Conservation (phyloP, 257 asterid species). For the Thymus mandschuricus region DNA sequence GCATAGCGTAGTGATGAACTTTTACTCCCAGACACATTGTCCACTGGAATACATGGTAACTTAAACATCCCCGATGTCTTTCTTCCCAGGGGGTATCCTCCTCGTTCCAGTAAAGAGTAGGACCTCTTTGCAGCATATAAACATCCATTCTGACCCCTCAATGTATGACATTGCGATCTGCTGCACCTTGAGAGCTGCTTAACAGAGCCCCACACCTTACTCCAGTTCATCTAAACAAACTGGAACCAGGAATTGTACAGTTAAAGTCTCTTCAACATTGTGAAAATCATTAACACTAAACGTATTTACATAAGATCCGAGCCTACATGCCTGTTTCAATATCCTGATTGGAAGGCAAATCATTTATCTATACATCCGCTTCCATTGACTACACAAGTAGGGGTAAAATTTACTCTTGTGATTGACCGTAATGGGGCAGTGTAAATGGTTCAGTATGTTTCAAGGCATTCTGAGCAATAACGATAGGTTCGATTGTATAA, state of each 20-base stretch:
- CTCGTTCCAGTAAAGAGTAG: constrained; percentile 31
- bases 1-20: constrained; percentile 40
- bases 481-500: background rate
- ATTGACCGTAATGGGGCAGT: background rate
- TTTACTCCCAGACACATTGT: constrained; percentile 36
- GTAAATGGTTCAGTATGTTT: background rate
- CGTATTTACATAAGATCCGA: constrained; percentile 10
- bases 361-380: constrained; percentile 2
- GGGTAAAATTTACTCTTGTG: constrained; percentile 3
- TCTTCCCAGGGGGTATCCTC: constrained; percentile 43
- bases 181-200: constrained; percentile 41
- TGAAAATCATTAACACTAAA: constrained; percentile 12
- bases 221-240: constrained; percentile 60
- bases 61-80: constrained; percentile 39
- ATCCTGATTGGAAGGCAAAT: constrained; percentile 10
- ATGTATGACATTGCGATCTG: constrained; percentile 28
- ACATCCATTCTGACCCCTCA: constrained; percentile 40
- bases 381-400: constrained; percentile 1
- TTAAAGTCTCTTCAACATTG: constrained; percentile 20
- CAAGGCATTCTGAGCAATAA: background rate
- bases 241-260: constrained; percentile 28
- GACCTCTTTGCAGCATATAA: constrained; percentile 35
- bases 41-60: constrained; percentile 37
- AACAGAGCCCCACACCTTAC: constrained; percentile 43
- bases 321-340: constrained; percentile 10